Evolutionary conservation across 768 basidiomycete species (phyloP).

Genomic region (Albatrellus ellisii): DNA sequence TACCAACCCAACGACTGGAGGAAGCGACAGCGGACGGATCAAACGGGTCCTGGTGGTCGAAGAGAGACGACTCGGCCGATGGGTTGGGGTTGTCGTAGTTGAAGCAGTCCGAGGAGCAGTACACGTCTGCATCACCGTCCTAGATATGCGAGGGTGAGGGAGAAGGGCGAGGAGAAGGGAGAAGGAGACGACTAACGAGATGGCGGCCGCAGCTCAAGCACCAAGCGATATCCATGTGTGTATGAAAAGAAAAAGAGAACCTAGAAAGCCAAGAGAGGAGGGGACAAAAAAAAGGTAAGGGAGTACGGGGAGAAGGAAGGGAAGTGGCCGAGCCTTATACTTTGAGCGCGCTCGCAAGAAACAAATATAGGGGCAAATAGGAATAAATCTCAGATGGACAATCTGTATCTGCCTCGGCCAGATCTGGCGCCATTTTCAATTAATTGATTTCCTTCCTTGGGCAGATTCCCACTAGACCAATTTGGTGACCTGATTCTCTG

Average conservation of each 20-base stretch:
- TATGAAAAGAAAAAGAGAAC: constrained; percentile 7
- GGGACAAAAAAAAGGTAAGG: constrained; percentile 12
- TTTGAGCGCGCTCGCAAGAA: constrained; percentile 7
- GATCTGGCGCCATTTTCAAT: background rate
- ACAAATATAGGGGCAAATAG: constrained; percentile 5
- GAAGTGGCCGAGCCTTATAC: constrained; percentile 3
- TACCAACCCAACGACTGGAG: constrained; percentile 18
- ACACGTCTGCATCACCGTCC: constrained; percentile 27
- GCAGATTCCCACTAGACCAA: too few species aligned
- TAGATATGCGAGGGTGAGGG: constrained; percentile 16
- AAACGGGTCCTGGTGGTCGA: constrained; percentile 5
- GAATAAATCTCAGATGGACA: constrained; percentile 14
- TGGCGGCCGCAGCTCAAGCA: constrained; percentile 53
- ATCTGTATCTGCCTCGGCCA: constrained; percentile 9
- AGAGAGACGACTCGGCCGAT: constrained; percentile 6
- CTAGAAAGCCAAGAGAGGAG: constrained; percentile 10
- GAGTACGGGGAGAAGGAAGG: constrained; percentile 4
- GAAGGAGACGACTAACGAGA: constrained; percentile 32
- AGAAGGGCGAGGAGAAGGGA: constrained; percentile 1
- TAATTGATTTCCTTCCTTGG: too few species aligned
- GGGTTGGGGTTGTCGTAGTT: constrained; percentile 19
- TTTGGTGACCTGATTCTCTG: too few species aligned
- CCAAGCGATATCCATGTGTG: constrained; percentile 56
- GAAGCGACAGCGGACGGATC: constrained; percentile 3
- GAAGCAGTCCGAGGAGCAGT: constrained; percentile 40